A percentile compares a stretch with the other conserved stretches of the same genome.
phyloP scores from a whole-genome alignment of 73 alveolate genomes.

The Paramecium sexaurelia region DNA sequence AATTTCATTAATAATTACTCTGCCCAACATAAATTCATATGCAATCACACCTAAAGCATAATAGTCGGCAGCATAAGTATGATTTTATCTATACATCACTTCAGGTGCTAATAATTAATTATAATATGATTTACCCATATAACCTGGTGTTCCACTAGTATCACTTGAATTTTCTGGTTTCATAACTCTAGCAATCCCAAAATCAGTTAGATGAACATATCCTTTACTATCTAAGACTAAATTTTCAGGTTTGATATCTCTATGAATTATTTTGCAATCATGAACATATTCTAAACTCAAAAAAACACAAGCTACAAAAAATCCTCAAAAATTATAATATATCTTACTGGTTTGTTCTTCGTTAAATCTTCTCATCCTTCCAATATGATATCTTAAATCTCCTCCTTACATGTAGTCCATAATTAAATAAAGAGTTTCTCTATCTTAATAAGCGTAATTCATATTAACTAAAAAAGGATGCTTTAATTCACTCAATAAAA shows the following conservation, averaged over 20 bases:
- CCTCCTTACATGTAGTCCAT: slow-evolving; percentile 95
- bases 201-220: slow-evolving; percentile 83
- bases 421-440: slow-evolving; percentile 87
- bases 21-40: slow-evolving; percentile 85
- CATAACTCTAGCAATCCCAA: slow-evolving; percentile 95
- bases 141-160: slow-evolving; percentile 96
- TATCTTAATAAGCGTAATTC: slow-evolving; percentile 93
- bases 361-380: slow-evolving; percentile 81
- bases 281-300: slow-evolving; percentile 79
- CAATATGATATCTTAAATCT: slow-evolving; percentile 90
- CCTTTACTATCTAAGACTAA: slow-evolving; percentile 78
- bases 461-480: slow-evolving; percentile 86
- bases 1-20: slow-evolving; percentile 46
- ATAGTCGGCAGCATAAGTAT: slow-evolving; percentile 84
- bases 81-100: slow-evolving; percentile 89
- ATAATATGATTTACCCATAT: slow-evolving; percentile 73
- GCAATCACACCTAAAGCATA: slow-evolving; percentile 86
- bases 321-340: slow-evolving; percentile 69
- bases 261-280: slow-evolving; percentile 72
- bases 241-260: slow-evolving; percentile 85
- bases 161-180: slow-evolving; percentile 91
- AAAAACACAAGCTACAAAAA: slow-evolving; percentile 81
- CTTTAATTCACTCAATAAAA: slow-evolving; percentile 37
- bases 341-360: slow-evolving; percentile 88
- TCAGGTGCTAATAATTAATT: slow-evolving; percentile 79